Percentiles rank a stretch among this genome's conserved stretches.
Evolutionary conservation across 345 rosid genomes (phyloP).

Genomic region (Boechera retrofracta): DNA sequence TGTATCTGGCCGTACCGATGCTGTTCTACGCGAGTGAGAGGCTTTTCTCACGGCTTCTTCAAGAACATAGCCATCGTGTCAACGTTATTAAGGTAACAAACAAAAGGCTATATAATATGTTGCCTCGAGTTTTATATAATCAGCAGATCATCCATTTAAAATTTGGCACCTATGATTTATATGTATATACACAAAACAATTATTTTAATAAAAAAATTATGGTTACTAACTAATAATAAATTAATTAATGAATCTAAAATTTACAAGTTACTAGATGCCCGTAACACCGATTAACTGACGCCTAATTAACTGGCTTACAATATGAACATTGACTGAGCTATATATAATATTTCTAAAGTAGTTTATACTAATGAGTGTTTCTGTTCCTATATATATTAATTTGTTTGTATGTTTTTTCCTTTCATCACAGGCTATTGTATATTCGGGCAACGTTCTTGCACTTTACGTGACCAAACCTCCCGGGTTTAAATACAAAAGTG

Average conservation of each 20-base stretch:
- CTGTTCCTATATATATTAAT: neutral
- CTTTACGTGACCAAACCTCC: slow-evolving; percentile 83
- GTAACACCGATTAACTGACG: neutral
- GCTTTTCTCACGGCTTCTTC: slow-evolving; percentile 50
- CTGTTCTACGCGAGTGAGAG: slow-evolving; percentile 69
- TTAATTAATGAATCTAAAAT: neutral
- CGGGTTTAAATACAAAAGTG: slow-evolving; percentile 85
- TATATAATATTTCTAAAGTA: neutral
- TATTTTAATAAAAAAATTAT: neutral
- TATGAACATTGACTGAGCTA: neutral
- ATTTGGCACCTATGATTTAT: neutral
- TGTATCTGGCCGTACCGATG: slow-evolving; percentile 68
- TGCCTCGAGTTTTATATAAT: neutral
- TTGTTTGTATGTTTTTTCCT: neutral
- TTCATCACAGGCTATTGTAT: slow-evolving; percentile 74
- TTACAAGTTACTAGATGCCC: neutral
- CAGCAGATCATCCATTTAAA: neutral
- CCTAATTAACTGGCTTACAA: neutral
- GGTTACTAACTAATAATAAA: neutral
- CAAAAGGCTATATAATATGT: neutral
- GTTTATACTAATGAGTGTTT: neutral
- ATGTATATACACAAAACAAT: neutral
- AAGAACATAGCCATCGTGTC: slow-evolving; percentile 65
- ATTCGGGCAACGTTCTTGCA: slow-evolving; percentile 91
- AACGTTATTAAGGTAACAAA: slow-evolving; percentile 71